Evolutionary conservation across 139 green algal genomes (phyloP), one percentile per base, ranked within the genome.

Genomic region (Coelastrella sp.): DNA sequence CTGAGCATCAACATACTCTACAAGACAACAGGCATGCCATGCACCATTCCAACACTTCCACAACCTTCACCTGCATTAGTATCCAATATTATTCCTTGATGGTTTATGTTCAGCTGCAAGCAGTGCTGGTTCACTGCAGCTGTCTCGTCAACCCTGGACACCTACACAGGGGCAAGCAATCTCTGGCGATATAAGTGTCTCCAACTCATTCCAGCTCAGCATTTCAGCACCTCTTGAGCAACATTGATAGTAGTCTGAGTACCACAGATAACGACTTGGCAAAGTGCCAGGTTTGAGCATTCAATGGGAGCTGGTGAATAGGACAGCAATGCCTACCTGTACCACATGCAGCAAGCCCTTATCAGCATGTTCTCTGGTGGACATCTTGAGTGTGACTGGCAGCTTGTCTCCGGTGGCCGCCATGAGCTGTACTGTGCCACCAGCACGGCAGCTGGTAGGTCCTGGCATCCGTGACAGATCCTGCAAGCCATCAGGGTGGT

Each of bases 341-440:
- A 92, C 73, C 0, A 94, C 75, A 83, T 94, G 91, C 73, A 59
- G 27, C 25, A 57, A 35, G 63, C 75, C 85, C 6, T 61, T 61
- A 14, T 22, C n/a, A 25, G 56, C 15, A 9, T 78, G 14, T 35
- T 92, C 86, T 4, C 74, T 60, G 60, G 59, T 66, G 8, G 24
- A 27, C 10, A 93, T 78, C 49, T 68, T 57, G 8, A 94, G 60
- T 7, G 82, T 87, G 19, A 93, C 92, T 14, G 92, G 92, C 72
- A 94, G 78, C 15, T 78, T 49, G 22, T 19, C 17, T 20, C 90
- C 90, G 25, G 59, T 89, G 0, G 85, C 78, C 6, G 73, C 83
- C 27, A 93, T 9, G 59, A 94, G n/a, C 60, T 89, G 73, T 14
- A 94, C 92, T 10, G 93, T 90, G 14, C 60, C 57, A 25, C 89